Conservation (phyloP, 768 basidiomycete genomes). For the Tylopilus vinaceipallidus region DNA sequence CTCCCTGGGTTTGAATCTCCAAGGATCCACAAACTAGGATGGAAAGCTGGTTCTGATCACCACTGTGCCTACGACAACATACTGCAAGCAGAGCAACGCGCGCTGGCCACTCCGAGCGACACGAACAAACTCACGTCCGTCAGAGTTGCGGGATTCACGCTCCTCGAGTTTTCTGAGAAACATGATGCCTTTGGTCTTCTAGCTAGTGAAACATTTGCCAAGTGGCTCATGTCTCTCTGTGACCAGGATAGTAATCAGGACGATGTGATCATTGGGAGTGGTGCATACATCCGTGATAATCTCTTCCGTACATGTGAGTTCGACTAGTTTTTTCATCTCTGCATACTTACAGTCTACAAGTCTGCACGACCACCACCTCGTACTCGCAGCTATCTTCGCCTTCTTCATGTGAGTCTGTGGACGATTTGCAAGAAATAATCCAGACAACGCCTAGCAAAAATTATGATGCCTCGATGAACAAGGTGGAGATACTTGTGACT, state of each 20-base stretch:
- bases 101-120: no score
- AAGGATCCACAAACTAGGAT: no score
- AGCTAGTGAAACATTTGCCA: background rate
- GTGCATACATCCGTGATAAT: background rate
- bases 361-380: background rate
- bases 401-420: background rate
- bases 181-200: background rate
- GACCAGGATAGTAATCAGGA: background rate
- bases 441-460: background rate
- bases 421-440: background rate
- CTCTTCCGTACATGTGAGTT: background rate
- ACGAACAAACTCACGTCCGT: no score
- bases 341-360: background rate
- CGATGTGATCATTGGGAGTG: background rate
- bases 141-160: no score
- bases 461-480: background rate
- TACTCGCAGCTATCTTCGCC: background rate
- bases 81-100: no score
- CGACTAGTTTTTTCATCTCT: background rate
- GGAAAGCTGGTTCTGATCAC: no score
- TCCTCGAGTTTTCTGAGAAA: no score
- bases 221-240: background rate
- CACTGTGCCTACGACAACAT: no score
- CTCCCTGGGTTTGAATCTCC: no score
- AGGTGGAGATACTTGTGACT: background rate